A percentile compares a stretch with the other conserved stretches of the same genome.
phyloP scores from a whole-genome alignment of 495 filamentous ascomycete genomes.

The Hypoxylon rickii region DNA sequence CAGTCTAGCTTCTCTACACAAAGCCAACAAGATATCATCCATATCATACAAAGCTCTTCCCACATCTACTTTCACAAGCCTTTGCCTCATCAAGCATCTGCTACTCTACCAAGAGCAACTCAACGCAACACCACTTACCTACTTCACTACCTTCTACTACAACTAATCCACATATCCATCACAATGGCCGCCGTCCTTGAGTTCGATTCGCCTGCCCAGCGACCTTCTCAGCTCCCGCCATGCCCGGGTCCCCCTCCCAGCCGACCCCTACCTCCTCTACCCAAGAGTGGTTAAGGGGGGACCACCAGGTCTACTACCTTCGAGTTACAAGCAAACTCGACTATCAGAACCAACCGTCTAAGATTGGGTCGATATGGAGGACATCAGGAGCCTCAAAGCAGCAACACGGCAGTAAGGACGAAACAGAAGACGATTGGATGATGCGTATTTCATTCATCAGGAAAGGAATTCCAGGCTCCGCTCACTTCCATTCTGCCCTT shows the following conservation, averaged over 20 bases:
- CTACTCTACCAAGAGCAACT: constrained; percentile 10
- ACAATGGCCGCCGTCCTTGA: constrained; percentile 61
- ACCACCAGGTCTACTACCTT: neutral
- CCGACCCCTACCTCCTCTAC: constrained; percentile 80
- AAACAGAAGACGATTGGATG: constrained; percentile 20
- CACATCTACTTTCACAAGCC: constrained; percentile 11
- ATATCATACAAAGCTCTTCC: constrained; percentile 1
- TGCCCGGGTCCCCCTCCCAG: constrained; percentile 85
- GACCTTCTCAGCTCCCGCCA: constrained; percentile 74
- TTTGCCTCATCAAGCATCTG: constrained; percentile 6
- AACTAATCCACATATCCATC: constrained; percentile 29
- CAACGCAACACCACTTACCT: constrained; percentile 31
- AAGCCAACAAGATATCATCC: neutral
- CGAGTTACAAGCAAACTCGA: constrained; percentile 15
- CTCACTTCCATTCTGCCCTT: constrained; percentile 28
- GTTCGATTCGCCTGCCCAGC: constrained; percentile 52
- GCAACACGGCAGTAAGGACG: constrained; percentile 16
- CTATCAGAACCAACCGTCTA: constrained; percentile 14
- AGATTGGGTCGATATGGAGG: constrained; percentile 13
- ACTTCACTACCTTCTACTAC: constrained; percentile 11
- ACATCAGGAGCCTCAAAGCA: constrained; percentile 4
- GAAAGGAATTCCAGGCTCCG: constrained; percentile 25
- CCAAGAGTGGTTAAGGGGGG: constrained; percentile 62
- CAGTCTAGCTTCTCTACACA: neutral
- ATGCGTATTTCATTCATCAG: constrained; percentile 20